Evolutionary conservation across 2,329 filamentous ascomycete species (phyloP).

Genomic region (Penicillium sp.): DNA sequence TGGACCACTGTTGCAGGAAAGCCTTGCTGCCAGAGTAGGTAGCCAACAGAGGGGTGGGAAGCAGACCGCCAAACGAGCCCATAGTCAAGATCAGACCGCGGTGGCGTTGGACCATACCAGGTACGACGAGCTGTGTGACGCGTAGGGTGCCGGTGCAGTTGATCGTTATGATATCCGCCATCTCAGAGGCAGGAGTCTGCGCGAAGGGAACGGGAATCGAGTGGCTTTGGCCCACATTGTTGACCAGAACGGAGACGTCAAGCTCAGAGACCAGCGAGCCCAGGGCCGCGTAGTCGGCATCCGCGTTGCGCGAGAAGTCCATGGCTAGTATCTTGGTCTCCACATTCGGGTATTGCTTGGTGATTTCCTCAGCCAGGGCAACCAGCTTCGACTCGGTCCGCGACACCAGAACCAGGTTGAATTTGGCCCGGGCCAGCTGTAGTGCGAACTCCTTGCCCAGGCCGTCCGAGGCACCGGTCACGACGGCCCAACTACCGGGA

Average conservation of each 20-base stretch:
- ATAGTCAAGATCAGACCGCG: conserved; percentile 90
- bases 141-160: conserved; percentile 89
- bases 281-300: conserved; percentile 72
- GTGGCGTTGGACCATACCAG: conserved; percentile 76
- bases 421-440: conserved; percentile 84
- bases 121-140: conserved; percentile 77
- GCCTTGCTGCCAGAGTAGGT: conserved; percentile 98
- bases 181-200: conserved; percentile 69
- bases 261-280: conserved; percentile 62
- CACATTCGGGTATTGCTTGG: conserved; percentile 59
- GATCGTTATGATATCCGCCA: conserved; percentile 86
- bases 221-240: conserved; percentile 95
- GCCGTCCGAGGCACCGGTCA: conserved; percentile 93
- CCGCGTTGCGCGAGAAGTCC: conserved; percentile 79
- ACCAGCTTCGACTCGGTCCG: conserved; percentile 91
- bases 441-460: conserved; percentile 93
- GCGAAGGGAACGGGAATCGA: conserved; percentile 85
- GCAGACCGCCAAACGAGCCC: conserved; percentile 91
- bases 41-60: conserved; percentile 84
- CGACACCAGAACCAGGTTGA: conserved; percentile 91
- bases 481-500: conserved; percentile 86
- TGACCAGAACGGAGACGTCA: conserved; percentile 82
- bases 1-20: conserved; percentile 95
- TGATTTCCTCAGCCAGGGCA: conserved; percentile 67
- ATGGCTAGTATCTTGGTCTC: conserved; percentile 77